Conservation (phyloP, 805 yeast genomes). For the Yarrowia divulgata region DNA sequence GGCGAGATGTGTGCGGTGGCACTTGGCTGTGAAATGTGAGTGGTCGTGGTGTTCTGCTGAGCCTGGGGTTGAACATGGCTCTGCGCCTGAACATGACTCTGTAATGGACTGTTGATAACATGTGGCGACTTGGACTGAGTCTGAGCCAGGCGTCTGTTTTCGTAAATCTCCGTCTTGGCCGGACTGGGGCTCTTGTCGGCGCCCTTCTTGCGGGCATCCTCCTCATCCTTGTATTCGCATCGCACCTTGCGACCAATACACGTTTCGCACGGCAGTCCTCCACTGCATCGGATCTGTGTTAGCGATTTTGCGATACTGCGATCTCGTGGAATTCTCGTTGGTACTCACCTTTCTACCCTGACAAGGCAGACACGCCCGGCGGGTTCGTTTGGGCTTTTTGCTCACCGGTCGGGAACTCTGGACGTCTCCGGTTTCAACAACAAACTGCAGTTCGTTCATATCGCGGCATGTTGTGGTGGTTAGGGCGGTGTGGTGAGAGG, state of each 20-base stretch:
- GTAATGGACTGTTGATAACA: conserved; percentile 1
- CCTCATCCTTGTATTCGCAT: conserved; percentile 42
- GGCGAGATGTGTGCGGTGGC: neutral
- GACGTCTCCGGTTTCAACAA: conserved; percentile 35
- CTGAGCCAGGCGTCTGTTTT: conserved; percentile 6
- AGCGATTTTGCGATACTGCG: neutral
- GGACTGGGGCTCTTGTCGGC: conserved; percentile 7
- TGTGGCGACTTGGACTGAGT: conserved; percentile 14
- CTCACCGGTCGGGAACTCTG: conserved; percentile 18
- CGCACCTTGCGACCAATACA: conserved; percentile 41
- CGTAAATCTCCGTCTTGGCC: conserved; percentile 1
- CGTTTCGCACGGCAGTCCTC: conserved; percentile 44
- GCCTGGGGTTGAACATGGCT: neutral
- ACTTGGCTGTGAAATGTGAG: too few relatives aligned
- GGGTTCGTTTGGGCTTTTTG: conserved; percentile 44
- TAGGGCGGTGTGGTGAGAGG: neutral
- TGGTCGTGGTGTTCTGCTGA: too few relatives aligned
- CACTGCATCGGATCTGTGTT: conserved; percentile 46
- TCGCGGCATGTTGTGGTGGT: conserved; percentile 27
- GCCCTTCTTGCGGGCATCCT: conserved; percentile 9
- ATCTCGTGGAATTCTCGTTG: neutral
- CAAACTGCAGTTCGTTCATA: conserved; percentile 38
- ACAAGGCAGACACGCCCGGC: conserved; percentile 45
- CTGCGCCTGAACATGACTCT: conserved; percentile 5
- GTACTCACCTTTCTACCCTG: conserved; percentile 43